Evolutionary conservation across 768 basidiomycete species (phyloP).

Genomic region (Leucosporidium creatinivorum): DNA sequence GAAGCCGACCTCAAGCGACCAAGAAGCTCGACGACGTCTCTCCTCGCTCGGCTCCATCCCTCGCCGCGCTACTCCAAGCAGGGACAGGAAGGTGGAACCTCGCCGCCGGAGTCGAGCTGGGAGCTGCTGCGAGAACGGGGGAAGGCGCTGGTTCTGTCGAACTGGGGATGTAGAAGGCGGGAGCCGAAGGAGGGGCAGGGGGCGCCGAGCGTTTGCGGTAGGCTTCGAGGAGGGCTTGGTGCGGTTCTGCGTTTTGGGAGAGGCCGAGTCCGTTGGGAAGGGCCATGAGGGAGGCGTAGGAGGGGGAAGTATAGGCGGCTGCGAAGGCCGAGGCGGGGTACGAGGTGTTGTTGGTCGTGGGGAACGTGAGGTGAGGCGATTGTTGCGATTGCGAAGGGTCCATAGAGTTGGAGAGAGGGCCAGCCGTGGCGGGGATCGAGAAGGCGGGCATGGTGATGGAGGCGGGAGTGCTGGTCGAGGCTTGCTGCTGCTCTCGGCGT

Average conservation of each 20-base stretch:
- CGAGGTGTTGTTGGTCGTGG: not conserved
- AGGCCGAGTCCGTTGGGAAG: constrained; percentile 9
- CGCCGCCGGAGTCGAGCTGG: not conserved
- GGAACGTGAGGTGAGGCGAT: not conserved
- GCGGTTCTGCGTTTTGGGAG: not conserved
- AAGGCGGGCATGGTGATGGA: constrained; percentile 4
- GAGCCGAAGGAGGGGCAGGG: not conserved
- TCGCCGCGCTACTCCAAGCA: not conserved
- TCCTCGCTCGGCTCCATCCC: not conserved
- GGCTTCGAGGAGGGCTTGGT: not conserved
- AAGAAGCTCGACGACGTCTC: not conserved
- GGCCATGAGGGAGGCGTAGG: not conserved
- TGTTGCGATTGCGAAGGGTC: not conserved
- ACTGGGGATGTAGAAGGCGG: constrained; percentile 3
- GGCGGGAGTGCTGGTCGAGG: not conserved
- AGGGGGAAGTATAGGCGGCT: not conserved
- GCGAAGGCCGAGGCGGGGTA: not conserved
- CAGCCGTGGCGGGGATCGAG: not conserved
- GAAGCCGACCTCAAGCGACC: not conserved
- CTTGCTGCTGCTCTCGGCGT: not conserved
- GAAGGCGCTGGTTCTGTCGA: not conserved
- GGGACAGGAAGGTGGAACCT: not conserved
- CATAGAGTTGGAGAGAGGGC: not conserved
- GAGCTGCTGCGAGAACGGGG: not conserved
- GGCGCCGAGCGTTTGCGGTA: not conserved